Conservation (phyloP, 345 rosid genomes). For the Syzygium oleosum region DNA sequence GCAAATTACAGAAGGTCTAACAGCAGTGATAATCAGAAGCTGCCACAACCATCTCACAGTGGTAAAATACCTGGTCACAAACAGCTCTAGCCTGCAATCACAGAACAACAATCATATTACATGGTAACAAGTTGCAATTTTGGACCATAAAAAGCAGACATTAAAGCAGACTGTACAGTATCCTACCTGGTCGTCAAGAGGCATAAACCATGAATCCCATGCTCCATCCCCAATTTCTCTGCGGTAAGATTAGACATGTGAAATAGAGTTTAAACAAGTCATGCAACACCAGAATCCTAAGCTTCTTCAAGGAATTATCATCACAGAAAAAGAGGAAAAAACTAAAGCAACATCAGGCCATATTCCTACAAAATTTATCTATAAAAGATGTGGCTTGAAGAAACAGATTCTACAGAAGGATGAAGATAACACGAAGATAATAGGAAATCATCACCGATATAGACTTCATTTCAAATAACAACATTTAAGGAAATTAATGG, state of each 20-base stretch:
- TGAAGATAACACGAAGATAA: not conserved
- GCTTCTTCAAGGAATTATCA: not conserved
- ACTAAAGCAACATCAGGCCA: not conserved
- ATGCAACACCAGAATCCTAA: not conserved
- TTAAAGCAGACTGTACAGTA: not conserved
- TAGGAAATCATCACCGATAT: not conserved
- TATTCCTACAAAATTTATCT: not conserved
- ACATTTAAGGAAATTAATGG: not conserved
- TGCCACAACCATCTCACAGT: constrained; percentile 2
- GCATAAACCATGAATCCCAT: constrained; percentile 89
- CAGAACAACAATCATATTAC: not conserved
- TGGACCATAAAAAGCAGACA: not conserved
- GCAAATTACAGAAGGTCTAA: not conserved
- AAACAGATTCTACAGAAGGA: not conserved
- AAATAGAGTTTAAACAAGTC: not conserved
- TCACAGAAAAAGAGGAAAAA: not conserved
- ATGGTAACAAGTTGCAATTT: not conserved
- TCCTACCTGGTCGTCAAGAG: constrained; percentile 61
- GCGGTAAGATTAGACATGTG: constrained; percentile 9
- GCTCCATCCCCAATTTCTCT: constrained; percentile 87
- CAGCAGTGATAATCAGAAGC: not conserved
- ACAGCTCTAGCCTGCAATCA: constrained; percentile 40
- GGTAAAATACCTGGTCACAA: constrained; percentile 59
- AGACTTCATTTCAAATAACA: not conserved
- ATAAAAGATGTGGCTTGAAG: not conserved